Conservation (phyloP, 805 yeast species). For the Candida ipomoeae region DNA sequence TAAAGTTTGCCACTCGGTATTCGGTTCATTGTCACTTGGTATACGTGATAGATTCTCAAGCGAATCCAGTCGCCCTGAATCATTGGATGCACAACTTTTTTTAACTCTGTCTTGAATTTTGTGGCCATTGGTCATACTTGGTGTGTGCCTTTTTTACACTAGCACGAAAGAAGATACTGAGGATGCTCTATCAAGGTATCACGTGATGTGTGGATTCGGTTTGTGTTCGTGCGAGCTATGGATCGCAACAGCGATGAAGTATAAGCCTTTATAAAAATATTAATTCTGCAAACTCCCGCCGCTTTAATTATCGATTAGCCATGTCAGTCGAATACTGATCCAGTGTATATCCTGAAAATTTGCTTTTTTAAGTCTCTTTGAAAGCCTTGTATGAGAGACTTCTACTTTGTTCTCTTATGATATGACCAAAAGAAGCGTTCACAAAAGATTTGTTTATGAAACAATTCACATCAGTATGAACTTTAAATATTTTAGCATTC, state of each 20-base stretch:
- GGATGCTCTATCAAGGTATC: neutral
- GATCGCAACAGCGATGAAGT: neutral
- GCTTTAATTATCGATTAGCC: neutral
- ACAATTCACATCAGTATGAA: too few species aligned
- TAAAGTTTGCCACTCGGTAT: neutral
- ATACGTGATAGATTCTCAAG: neutral
- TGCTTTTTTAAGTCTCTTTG: neutral
- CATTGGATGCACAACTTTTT: neutral
- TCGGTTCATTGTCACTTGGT: neutral
- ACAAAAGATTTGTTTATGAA: neutral
- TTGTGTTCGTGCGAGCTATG: neutral
- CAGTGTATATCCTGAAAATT: neutral
- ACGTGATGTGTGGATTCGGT: neutral
- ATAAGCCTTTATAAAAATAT: neutral
- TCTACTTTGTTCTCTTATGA: neutral
- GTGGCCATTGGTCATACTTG: slow-evolving; percentile 1
- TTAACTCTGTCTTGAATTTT: neutral
- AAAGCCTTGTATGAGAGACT: neutral
- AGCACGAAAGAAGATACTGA: neutral
- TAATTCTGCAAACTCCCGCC: neutral
- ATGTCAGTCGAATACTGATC: neutral
- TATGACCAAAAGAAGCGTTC: neutral
- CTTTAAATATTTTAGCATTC: too few species aligned
- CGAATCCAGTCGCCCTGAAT: neutral
- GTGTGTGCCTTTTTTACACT: neutral